phyloP scores from a whole-genome alignment of 2,329 filamentous ascomycete species.

The Penicillium sp. region DNA sequence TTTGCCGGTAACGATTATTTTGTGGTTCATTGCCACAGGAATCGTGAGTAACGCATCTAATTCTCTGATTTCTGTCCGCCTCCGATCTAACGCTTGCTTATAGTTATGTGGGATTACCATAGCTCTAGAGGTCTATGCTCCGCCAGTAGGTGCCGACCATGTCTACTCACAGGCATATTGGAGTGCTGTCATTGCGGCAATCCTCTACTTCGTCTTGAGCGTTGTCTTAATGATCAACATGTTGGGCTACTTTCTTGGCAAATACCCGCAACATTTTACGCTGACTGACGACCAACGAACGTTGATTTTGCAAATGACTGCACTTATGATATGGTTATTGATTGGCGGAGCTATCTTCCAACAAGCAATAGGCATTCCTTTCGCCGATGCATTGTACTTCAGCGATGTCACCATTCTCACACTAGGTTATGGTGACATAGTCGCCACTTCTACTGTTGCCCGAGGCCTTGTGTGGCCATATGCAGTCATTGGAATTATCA shows the following conservation, averaged over 20 bases:
- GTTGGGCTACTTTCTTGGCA: conserved; percentile 69
- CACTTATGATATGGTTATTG: conserved; percentile 77
- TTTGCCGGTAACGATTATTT: conserved; percentile 76
- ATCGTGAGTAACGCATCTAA: conserved; percentile 46
- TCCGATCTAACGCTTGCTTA: background rate
- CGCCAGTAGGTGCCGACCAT: conserved; percentile 48
- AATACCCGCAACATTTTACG: conserved; percentile 75
- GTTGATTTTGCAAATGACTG: conserved; percentile 84
- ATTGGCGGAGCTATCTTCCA: conserved; percentile 75
- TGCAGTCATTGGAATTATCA: conserved; percentile 78
- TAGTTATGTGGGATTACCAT: conserved; percentile 66
- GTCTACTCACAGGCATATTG: conserved; percentile 79
- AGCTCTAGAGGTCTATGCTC: conserved; percentile 63
- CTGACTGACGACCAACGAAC: conserved; percentile 80
- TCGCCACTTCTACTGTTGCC: conserved; percentile 56
- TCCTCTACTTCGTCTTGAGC: conserved; percentile 76
- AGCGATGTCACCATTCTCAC: conserved; percentile 68
- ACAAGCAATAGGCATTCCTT: conserved; percentile 69
- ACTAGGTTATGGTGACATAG: conserved; percentile 63
- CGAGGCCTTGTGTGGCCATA: conserved; percentile 78
- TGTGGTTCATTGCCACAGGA: conserved; percentile 67
- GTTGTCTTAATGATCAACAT: conserved; percentile 77
- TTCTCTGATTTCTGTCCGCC: background rate
- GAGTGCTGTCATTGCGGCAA: conserved; percentile 77
- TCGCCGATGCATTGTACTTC: conserved; percentile 76